Evolutionary conservation across 2,329 filamentous ascomycete species (phyloP).

Genomic region (Chaetomium sp.): DNA sequence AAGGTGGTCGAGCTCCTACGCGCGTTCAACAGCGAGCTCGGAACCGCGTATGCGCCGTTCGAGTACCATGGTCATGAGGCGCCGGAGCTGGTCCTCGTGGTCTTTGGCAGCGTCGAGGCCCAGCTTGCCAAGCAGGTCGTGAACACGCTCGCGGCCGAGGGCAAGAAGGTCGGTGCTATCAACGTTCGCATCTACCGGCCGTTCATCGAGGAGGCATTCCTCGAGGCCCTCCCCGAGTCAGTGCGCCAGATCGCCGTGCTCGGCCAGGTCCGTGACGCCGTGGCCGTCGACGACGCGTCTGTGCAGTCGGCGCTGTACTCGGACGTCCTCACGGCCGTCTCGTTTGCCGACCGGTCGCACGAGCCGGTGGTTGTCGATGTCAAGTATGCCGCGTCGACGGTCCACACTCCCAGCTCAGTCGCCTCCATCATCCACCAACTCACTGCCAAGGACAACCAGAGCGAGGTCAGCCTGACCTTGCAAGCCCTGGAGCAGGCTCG

Average conservation of each 20-base stretch:
- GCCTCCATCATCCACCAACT: slow-evolving; percentile 54
- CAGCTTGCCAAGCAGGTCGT: slow-evolving; percentile 84
- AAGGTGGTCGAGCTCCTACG: slow-evolving; percentile 70
- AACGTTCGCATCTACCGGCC: slow-evolving; percentile 93
- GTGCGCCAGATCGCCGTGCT: slow-evolving; percentile 79
- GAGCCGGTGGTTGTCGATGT: slow-evolving; percentile 73
- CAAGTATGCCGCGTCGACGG: slow-evolving; percentile 78
- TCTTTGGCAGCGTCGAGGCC: slow-evolving; percentile 89
- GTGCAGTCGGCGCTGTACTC: slow-evolving; percentile 84
- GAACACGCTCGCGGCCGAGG: slow-evolving; percentile 68
- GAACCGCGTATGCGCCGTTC: slow-evolving; percentile 89
- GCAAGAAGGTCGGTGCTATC: slow-evolving; percentile 80
- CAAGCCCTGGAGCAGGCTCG: slow-evolving; percentile 59
- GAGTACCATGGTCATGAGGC: slow-evolving; percentile 87
- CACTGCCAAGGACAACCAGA: slow-evolving; percentile 51
- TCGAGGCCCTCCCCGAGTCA: slow-evolving; percentile 75
- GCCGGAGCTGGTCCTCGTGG: slow-evolving; percentile 82
- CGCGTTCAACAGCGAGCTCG: slow-evolving; percentile 85
- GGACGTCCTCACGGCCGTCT: slow-evolving; percentile 84
- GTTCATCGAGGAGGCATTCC: slow-evolving; percentile 92
- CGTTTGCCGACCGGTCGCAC: slow-evolving; percentile 70
- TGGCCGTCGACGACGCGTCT: slow-evolving; percentile 72
- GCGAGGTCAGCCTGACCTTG: slow-evolving; percentile 52
- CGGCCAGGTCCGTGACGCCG: slow-evolving; percentile 78
- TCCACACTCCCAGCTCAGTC: slow-evolving; percentile 58